Conservation (phyloP, 495 filamentous ascomycete genomes). For the Neurospora tetrasperma region DNA sequence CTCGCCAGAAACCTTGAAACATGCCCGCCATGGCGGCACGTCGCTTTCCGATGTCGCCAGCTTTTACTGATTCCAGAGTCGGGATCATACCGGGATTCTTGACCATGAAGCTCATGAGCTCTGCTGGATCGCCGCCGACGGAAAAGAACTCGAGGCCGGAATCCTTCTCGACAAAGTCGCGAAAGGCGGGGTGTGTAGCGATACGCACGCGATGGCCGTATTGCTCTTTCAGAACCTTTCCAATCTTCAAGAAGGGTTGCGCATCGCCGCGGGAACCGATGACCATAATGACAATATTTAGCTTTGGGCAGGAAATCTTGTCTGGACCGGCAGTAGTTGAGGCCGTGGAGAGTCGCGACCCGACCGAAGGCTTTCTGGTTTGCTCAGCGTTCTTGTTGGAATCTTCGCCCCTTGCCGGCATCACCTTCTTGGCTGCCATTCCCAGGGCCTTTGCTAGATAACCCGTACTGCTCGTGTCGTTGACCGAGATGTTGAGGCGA, state of each 20-base stretch:
- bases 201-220: conserved; percentile 69
- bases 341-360: conserved; percentile 15
- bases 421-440: conserved; percentile 36
- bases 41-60: conserved; percentile 57
- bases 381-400: not conserved
- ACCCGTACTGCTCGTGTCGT: conserved; percentile 53
- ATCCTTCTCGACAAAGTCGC: conserved; percentile 55
- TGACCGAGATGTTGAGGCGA: conserved; percentile 57
- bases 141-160: conserved; percentile 64
- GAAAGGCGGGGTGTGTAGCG: conserved; percentile 66
- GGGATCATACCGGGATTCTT: conserved; percentile 76
- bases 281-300: conserved; percentile 74
- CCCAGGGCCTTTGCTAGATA: conserved; percentile 63
- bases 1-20: conserved; percentile 69
- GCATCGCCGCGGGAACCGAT: conserved; percentile 73
- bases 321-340: conserved; percentile 7
- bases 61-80: conserved; percentile 52
- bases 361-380: conserved; percentile 6
- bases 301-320: conserved; percentile 29
- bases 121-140: conserved; percentile 68
- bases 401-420: conserved; percentile 12
- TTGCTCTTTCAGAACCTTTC: conserved; percentile 47
- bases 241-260: conserved; percentile 64
- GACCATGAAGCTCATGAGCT: conserved; percentile 82
- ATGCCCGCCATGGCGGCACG: conserved; percentile 59